These are phyloP conservation scores for Zygoascus sp. DNA, from an alignment of 1,139 yeast genomes.

Conservation along the genomic window DNA sequence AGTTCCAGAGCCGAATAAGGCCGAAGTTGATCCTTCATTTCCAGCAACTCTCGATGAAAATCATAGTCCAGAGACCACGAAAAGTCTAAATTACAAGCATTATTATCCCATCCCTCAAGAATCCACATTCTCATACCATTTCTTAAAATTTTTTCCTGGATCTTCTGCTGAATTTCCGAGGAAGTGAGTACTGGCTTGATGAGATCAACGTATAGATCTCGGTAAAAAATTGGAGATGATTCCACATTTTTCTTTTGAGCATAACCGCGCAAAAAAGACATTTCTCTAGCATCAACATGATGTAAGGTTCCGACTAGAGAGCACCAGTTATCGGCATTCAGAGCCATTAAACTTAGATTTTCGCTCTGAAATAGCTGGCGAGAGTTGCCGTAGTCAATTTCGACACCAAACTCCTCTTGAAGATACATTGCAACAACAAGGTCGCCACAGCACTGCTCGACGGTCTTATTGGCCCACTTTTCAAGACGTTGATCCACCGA, in stretches of 20 bases:
- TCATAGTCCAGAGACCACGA: slow-evolving; percentile 17
- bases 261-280: slow-evolving; percentile 37
- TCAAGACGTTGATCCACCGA: slow-evolving; percentile 6
- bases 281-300: slow-evolving; percentile 32
- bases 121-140: neutral
- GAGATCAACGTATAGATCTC: slow-evolving; percentile 33
- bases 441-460: slow-evolving; percentile 36
- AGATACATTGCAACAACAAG: slow-evolving; percentile 30
- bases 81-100: slow-evolving; percentile 29
- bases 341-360: slow-evolving; percentile 20
- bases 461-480: slow-evolving; percentile 27
- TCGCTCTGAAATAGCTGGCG: slow-evolving; percentile 33
- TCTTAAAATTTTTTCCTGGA: slow-evolving; percentile 5
- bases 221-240: slow-evolving; percentile 23
- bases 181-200: slow-evolving; percentile 29
- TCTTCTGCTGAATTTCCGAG: slow-evolving; percentile 18
- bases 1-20: slow-evolving; percentile 24
- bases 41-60: neutral
- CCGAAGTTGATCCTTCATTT: neutral
- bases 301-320: slow-evolving; percentile 36
- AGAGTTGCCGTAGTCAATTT: slow-evolving; percentile 21
- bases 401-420: slow-evolving; percentile 20
- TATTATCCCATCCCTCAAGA: slow-evolving; percentile 29
- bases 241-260: slow-evolving; percentile 20
- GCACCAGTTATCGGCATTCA: slow-evolving; percentile 31